These are phyloP conservation scores for Linnemannia zychae DNA, from an alignment of 192 early-diverging fungal species.

Conservation along the genomic window DNA sequence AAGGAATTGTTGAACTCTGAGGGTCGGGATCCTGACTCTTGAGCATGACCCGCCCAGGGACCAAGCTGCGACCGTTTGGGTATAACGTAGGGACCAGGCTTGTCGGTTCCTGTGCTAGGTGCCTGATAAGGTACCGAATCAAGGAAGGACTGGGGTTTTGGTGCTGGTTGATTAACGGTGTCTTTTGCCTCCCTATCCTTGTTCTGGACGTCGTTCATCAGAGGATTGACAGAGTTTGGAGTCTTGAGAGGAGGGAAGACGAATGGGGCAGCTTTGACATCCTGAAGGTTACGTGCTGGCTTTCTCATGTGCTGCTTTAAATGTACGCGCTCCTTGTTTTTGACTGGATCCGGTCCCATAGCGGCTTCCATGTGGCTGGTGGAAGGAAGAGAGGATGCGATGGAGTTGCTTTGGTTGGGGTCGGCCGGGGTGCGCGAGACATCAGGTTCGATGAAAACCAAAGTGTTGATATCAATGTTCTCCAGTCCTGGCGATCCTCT, in stretches of 20 bases:
- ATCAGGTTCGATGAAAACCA: constrained; percentile 55
- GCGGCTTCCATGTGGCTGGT: constrained; percentile 35
- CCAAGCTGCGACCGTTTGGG: constrained; percentile 33
- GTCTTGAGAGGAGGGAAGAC: constrained; percentile 52
- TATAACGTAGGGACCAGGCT: constrained; percentile 23
- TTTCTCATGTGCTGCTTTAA: constrained; percentile 42
- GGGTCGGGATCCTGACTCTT: background rate
- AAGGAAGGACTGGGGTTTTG: background rate
- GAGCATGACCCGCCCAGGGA: constrained; percentile 12
- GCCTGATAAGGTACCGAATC: background rate
- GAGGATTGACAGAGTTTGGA: background rate
- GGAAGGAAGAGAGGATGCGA: constrained; percentile 43
- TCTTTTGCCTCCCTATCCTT: background rate
- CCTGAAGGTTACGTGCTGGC: constrained; percentile 39
- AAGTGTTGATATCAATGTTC: constrained; percentile 37
- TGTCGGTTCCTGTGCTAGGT: background rate
- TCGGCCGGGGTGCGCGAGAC: constrained; percentile 10
- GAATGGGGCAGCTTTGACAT: constrained; percentile 50
- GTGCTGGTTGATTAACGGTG: background rate
- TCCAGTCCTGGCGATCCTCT: constrained; percentile 35
- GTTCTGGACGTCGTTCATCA: background rate
- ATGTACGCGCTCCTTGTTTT: constrained; percentile 6
- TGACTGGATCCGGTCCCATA: background rate
- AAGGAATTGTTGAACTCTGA: background rate
- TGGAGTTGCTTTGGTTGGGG: constrained; percentile 2